Percentiles rank a stretch among this genome's conserved stretches.
Conservation (phyloP, 2,329 filamentous ascomycete species). For the Cytospora paraplurivora region DNA sequence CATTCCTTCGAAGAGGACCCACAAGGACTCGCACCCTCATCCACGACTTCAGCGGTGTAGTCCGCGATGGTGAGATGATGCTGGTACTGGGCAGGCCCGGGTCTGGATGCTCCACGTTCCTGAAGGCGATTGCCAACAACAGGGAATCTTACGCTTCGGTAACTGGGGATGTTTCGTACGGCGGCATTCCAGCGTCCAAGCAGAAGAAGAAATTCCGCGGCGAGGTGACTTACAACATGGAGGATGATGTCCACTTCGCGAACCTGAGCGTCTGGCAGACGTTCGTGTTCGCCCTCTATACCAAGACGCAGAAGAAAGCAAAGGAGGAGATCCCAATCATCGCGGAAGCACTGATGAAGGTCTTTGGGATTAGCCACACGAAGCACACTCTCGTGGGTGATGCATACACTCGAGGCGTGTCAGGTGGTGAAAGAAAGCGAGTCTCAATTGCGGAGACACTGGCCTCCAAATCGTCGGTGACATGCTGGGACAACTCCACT, state of each 20-base stretch:
- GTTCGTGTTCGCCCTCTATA: slow-evolving; percentile 66
- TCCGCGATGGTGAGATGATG: slow-evolving; percentile 58
- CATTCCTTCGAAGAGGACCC: slow-evolving; percentile 30
- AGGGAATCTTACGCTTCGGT: slow-evolving; percentile 65
- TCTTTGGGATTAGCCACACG: slow-evolving; percentile 71
- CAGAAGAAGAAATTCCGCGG: slow-evolving; percentile 59
- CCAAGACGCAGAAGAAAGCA: slow-evolving; percentile 63
- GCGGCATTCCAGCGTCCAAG: slow-evolving; percentile 47
- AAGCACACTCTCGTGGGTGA: slow-evolving; percentile 69
- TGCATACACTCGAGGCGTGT: slow-evolving; percentile 63
- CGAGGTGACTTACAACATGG: slow-evolving; percentile 67
- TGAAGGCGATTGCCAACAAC: slow-evolving; percentile 70
- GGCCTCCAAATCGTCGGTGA: slow-evolving; percentile 58
- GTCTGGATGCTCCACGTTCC: slow-evolving; percentile 58
- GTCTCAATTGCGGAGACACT: slow-evolving; percentile 76
- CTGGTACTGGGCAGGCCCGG: slow-evolving; percentile 60
- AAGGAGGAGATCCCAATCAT: slow-evolving; percentile 61
- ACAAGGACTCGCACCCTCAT: slow-evolving; percentile 38
- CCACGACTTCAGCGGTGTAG: slow-evolving; percentile 57
- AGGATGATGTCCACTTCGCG: slow-evolving; percentile 66
- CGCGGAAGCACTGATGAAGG: slow-evolving; percentile 61
- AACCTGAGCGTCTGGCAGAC: slow-evolving; percentile 69
- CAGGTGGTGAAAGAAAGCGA: slow-evolving; percentile 69
- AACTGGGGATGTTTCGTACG: slow-evolving; percentile 66
- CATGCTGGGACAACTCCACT: slow-evolving; percentile 75